Base-by-base conservation (phyloP, 768 basidiomycete genomes). In the Agaricus sinodeliciosus region DNA sequence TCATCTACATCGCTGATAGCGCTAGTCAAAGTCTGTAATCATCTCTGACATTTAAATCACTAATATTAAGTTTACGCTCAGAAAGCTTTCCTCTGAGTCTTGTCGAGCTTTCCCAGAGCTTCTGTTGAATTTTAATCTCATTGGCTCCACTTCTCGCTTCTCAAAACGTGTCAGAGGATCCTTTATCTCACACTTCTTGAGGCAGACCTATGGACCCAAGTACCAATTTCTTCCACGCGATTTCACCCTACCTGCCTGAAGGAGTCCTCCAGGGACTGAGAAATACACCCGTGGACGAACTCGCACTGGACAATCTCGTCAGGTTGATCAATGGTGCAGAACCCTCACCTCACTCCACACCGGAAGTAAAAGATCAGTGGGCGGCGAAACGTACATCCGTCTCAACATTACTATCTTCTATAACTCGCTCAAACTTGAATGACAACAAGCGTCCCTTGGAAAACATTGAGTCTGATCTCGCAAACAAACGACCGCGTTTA, bases 321-420 rank as follows among this genome's bases (percentile, higher is more conserved):
- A 67, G 75, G 37, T 72, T 79, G 48, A 57, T 76, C 5, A 55
- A 58, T 26, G 78, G 76, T 19, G 75, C 69, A 15, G 68, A 69
- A 11, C 67, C 65, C 58, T 61, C 69, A 12, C 52, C 69, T 9
- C 62, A 67, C 18, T 56, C 68, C 9, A 61, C 67, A 0, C 56
- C 62, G 1, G 60, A 60, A 18, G 51, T 64, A 8, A 67, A 63
- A 12, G 56, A 61, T 27, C 64, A 71, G 51, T 77, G 76, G 77
- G 46, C 62, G 9, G 65, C 66, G 46, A 69, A 69, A 40, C 76
- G 78, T 51, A 52, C 58, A 5, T 60, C 60, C 12, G 61, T 67
- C 8, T 57, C 59, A 27, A 56, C 63, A 9, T 62, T 68, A 8
- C 52, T 78, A 0, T 62, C 76, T 34, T 55, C 59, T 27, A 59